A percentile compares a stretch with the other conserved stretches of the same genome.
Conservation (phyloP, 305 asterid genomes). For the Fraxinus floribunda region DNA sequence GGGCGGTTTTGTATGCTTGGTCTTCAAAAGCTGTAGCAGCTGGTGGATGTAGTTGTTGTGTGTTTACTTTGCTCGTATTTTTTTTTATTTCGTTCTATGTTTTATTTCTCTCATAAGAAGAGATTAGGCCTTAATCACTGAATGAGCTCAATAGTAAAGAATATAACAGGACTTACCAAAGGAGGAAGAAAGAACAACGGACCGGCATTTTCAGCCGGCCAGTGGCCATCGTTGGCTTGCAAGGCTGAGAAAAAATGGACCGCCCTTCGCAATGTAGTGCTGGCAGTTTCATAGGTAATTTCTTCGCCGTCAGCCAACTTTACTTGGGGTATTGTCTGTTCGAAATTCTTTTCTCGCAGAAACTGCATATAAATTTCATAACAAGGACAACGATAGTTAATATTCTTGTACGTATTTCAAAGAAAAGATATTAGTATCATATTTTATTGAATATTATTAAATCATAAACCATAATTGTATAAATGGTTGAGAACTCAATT, state of each 20-base stretch:
- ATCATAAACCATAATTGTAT: not conserved
- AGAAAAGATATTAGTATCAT: not conserved
- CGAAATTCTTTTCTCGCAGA: slow-evolving; percentile 65
- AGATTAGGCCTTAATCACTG: not conserved
- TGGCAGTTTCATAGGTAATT: slow-evolving; percentile 57
- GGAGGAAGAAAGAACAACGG: slow-evolving; percentile 89
- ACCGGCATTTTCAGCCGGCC: slow-evolving; percentile 95
- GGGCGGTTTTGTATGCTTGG: not conserved
- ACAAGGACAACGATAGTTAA: not conserved
- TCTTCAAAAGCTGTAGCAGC: not conserved
- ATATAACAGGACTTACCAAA: slow-evolving; percentile 38
- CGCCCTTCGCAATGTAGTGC: slow-evolving; percentile 58
- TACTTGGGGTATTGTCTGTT: slow-evolving; percentile 63
- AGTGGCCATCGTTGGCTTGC: slow-evolving; percentile 93
- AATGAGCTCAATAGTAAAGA: not conserved
- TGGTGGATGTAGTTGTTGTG: not conserved
- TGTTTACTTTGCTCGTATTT: not conserved
- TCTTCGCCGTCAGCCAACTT: slow-evolving; percentile 73
- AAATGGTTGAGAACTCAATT: not conserved
- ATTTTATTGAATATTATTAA: not conserved
- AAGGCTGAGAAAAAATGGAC: slow-evolving; percentile 72
- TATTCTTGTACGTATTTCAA: not conserved
- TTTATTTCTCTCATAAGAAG: not conserved
- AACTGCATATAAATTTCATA: slow-evolving; percentile 40
- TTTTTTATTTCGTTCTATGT: not conserved